Percentiles rank a stretch among this genome's conserved stretches.
phyloP scores from a whole-genome alignment of 805 yeast genomes.

The Nakazawaea wyomingensis region DNA sequence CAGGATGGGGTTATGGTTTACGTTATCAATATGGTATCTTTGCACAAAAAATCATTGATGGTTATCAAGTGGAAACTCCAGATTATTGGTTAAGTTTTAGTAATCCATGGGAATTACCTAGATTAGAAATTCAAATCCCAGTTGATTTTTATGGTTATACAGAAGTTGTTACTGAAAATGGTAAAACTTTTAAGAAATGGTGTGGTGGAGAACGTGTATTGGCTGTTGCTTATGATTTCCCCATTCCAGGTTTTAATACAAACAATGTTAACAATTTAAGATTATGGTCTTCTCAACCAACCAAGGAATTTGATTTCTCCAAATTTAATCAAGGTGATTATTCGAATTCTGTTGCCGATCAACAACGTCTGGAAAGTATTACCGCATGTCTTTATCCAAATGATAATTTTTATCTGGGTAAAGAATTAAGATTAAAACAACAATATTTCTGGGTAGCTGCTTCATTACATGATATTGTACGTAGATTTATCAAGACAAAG shows the following conservation, averaged over 20 bases:
- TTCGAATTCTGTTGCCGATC: slow-evolving; percentile 73
- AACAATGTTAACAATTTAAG: slow-evolving; percentile 82
- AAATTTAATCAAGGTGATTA: slow-evolving; percentile 92
- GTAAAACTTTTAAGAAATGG: slow-evolving; percentile 64
- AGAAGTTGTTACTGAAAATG: slow-evolving; percentile 51
- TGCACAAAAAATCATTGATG: slow-evolving; percentile 83
- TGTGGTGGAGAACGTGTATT: slow-evolving; percentile 83
- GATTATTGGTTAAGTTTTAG: slow-evolving; percentile 89
- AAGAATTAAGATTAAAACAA: slow-evolving; percentile 87
- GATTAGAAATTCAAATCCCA: slow-evolving; percentile 83
- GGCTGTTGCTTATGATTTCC: slow-evolving; percentile 89
- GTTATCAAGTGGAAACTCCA: slow-evolving; percentile 91
- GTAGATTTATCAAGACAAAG: slow-evolving; percentile 78
- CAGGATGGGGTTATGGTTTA: slow-evolving; percentile 96
- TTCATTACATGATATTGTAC: slow-evolving; percentile 81
- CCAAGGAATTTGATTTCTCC: slow-evolving; percentile 84
- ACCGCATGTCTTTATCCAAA: slow-evolving; percentile 92
- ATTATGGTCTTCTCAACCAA: slow-evolving; percentile 86
- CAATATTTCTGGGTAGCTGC: slow-evolving; percentile 98
- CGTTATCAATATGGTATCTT: slow-evolving; percentile 93
- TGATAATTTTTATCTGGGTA: slow-evolving; percentile 88
- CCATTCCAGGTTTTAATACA: slow-evolving; percentile 87
- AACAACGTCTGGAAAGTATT: slow-evolving; percentile 86
- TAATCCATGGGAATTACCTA: slow-evolving; percentile 91
- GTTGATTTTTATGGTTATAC: slow-evolving; percentile 86